Percentiles rank a stretch among this genome's conserved stretches.
Conservation (phyloP, 2,329 filamentous ascomycete genomes). For the Aspergillus costaricaensis region DNA sequence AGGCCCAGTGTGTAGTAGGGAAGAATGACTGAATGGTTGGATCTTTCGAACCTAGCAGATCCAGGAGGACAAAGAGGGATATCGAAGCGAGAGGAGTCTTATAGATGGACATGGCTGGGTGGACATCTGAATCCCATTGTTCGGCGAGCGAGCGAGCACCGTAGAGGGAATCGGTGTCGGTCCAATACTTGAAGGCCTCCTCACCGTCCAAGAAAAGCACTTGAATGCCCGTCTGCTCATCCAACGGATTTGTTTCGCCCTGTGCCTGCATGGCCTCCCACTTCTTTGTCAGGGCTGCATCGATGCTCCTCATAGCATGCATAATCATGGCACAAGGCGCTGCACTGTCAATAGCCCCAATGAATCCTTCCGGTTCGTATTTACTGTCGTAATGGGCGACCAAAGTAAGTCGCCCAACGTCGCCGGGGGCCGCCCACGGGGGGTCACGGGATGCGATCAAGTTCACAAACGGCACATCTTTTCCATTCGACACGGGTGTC, state of each 20-base stretch:
- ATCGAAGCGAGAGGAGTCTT: conserved; percentile 76
- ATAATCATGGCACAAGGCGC: conserved; percentile 93
- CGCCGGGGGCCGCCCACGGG: conserved; percentile 72
- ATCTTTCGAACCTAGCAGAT: conserved; percentile 72
- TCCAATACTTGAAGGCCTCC: conserved; percentile 85
- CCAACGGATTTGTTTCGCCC: conserved; percentile 58
- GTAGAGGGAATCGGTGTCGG: conserved; percentile 79
- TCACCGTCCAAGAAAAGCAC: conserved; percentile 90
- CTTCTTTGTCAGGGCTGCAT: conserved; percentile 75
- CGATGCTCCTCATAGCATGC: conserved; percentile 79
- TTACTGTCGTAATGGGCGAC: conserved; percentile 95
- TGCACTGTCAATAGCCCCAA: conserved; percentile 91
- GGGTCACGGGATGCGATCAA: conserved; percentile 85
- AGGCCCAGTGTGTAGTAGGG: conserved; percentile 89
- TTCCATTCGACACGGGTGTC: conserved; percentile 73
- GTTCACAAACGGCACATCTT: conserved; percentile 79
- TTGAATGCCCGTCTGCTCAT: conserved; percentile 81
- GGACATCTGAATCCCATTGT: conserved; percentile 71
- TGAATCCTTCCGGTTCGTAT: conserved; percentile 76
- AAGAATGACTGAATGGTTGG: conserved; percentile 84
- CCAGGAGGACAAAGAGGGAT: conserved; percentile 85
- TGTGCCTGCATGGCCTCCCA: conserved; percentile 72
- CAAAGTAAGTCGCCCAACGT: conserved; percentile 78
- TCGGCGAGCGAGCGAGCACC: conserved; percentile 80
- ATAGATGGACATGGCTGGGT: conserved; percentile 74